Evolutionary conservation across 1,284 basidiomycete species (phyloP).

Genomic region (Neotropicomus parvogracilis): DNA sequence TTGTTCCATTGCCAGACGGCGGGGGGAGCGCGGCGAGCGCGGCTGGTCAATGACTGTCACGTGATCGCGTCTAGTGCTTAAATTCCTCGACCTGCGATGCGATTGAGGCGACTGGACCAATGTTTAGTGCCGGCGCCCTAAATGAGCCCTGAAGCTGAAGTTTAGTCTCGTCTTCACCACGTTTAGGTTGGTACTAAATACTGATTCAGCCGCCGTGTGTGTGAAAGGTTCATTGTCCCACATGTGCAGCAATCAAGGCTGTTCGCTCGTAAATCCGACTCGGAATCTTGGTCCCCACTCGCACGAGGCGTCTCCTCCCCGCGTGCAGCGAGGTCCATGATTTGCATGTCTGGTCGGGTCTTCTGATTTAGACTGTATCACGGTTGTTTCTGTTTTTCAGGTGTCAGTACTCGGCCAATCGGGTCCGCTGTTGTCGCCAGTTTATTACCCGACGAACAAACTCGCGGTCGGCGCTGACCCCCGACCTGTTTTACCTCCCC

Average conservation of each 20-base stretch:
- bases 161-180: too few relatives aligned
- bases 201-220: too few relatives aligned
- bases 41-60: conserved; percentile 1
- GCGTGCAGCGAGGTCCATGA: background rate
- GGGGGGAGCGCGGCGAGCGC: background rate
- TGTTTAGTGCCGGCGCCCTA: too few relatives aligned
- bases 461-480: background rate
- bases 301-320: background rate
- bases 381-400: conserved; percentile 11
- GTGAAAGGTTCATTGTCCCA: too few relatives aligned
- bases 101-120: too few relatives aligned
- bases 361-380: too few relatives aligned
- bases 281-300: too few relatives aligned
- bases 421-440: conserved; percentile 13
- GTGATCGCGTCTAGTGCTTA: conserved; percentile 17
- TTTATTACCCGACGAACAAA: background rate
- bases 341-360: background rate
- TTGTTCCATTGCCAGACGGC: conserved; percentile 9
- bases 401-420: conserved; percentile 5
- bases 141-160: too few relatives aligned
- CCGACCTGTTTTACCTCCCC: background rate
- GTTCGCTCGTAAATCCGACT: too few relatives aligned
- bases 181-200: too few relatives aligned
- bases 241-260: too few relatives aligned
- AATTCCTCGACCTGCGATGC: too few relatives aligned